Evolutionary conservation across 108 stramenopile species (phyloP).

Genomic region (Mediolabrus comicus): DNA sequence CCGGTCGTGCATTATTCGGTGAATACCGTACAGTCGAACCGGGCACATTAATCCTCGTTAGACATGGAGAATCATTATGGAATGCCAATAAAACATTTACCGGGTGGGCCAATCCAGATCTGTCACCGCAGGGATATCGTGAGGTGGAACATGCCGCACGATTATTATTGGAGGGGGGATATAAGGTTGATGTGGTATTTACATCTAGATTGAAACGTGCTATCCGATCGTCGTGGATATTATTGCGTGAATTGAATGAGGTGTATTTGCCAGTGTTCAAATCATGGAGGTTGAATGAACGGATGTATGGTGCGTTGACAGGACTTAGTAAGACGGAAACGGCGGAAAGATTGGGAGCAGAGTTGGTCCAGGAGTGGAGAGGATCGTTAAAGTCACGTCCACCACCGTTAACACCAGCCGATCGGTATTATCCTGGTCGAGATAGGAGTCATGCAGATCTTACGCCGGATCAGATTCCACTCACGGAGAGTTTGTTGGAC

Average conservation of each 20-base stretch:
- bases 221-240: slow-evolving; percentile 86
- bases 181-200: slow-evolving; percentile 90
- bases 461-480: slow-evolving; percentile 72
- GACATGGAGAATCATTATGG: slow-evolving; percentile 79
- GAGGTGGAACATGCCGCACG: slow-evolving; percentile 50
- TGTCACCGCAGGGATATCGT: slow-evolving; percentile 60
- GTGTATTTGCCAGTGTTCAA: slow-evolving; percentile 92
- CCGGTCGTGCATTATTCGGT: background rate
- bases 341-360: slow-evolving; percentile 77
- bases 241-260: slow-evolving; percentile 84
- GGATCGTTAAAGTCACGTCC: slow-evolving; percentile 71
- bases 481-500: slow-evolving; percentile 86
- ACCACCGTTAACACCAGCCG: slow-evolving; percentile 65
- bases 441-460: slow-evolving; percentile 87
- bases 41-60: slow-evolving; percentile 81
- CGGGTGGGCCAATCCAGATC: slow-evolving; percentile 80
- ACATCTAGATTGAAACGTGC: slow-evolving; percentile 90
- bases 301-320: slow-evolving; percentile 92
- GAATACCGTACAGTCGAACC: slow-evolving; percentile 42
- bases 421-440: slow-evolving; percentile 84
- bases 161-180: slow-evolving; percentile 84
- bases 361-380: slow-evolving; percentile 87
- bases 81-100: slow-evolving; percentile 88
- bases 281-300: slow-evolving; percentile 93
- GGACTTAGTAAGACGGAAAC: slow-evolving; percentile 86